phyloP scores from a whole-genome alignment of 164 flowering plant genomes.

The Euptelea pleiosperma region DNA sequence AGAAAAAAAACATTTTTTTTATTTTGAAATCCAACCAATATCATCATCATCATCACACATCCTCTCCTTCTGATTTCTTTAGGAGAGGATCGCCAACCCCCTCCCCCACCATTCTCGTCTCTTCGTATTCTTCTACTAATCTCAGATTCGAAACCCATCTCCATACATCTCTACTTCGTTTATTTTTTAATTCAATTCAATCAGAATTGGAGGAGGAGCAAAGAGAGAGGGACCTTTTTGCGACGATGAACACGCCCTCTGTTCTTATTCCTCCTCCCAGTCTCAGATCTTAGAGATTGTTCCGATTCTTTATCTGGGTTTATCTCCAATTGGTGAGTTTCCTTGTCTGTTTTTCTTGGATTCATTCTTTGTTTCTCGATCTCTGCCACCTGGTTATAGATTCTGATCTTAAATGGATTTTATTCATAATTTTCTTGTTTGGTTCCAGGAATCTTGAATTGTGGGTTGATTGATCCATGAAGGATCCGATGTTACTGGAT shows the following conservation, averaged over 20 bases:
- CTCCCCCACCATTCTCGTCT: constrained; percentile 15
- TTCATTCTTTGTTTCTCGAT: constrained; percentile 4
- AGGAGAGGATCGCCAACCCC: constrained; percentile 40
- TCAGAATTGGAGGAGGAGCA: constrained; percentile 24
- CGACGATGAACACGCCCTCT: constrained; percentile 45
- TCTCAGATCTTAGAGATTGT: constrained; percentile 51
- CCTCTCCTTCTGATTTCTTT: constrained; percentile 32
- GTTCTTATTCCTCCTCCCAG: constrained; percentile 49
- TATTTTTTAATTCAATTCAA: constrained; percentile 8
- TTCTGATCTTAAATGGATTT: constrained; percentile 12
- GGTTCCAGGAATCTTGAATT: constrained; percentile 25
- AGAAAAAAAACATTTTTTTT: constrained; percentile 4
- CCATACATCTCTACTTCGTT: constrained; percentile 4
- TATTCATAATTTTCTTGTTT: constrained; percentile 11
- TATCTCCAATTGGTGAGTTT: constrained; percentile 18
- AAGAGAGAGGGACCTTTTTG: constrained; percentile 29
- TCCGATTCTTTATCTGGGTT: constrained; percentile 19
- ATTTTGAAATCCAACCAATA: constrained; percentile 16
- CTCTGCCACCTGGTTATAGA: constrained; percentile 18
- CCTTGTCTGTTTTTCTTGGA: background rate
- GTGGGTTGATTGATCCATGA: constrained; percentile 27
- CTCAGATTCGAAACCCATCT: constrained; percentile 20
- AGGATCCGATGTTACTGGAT: constrained; percentile 38
- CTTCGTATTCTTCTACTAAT: constrained; percentile 19
- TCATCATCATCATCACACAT: constrained; percentile 40